Percentiles rank a stretch among this genome's conserved stretches.
These are phyloP conservation scores for Piloderma croceum DNA, from an alignment of 768 basidiomycete genomes.

Conservation along the genomic window DNA sequence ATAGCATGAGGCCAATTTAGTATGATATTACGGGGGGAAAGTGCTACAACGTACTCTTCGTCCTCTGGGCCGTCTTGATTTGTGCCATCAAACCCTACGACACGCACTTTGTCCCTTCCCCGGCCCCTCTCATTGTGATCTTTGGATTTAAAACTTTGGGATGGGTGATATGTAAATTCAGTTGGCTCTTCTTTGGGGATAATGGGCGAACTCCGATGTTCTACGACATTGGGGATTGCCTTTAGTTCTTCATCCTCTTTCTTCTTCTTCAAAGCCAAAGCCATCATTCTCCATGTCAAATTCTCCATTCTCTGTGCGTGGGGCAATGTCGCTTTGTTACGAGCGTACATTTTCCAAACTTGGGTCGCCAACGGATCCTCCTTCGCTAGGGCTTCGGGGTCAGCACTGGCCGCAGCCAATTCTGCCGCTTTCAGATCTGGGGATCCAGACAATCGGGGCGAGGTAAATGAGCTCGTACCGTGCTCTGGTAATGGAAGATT, in stretches of 20 bases:
- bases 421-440: slow-evolving; percentile 52
- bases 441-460: slow-evolving; percentile 62
- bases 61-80: slow-evolving; percentile 69
- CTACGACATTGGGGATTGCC: slow-evolving; percentile 8
- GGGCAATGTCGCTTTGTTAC: slow-evolving; percentile 82
- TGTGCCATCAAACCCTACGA: slow-evolving; percentile 75
- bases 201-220: neutral
- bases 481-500: slow-evolving; percentile 31
- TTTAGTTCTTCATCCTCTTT: slow-evolving; percentile 58
- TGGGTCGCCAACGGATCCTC: slow-evolving; percentile 92
- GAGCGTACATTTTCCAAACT: slow-evolving; percentile 95
- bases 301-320: slow-evolving; percentile 98
- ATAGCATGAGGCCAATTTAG: slow-evolving; percentile 16
- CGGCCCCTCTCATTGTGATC: too few species aligned
- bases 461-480: slow-evolving; percentile 52
- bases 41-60: slow-evolving; percentile 54
- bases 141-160: too few species aligned
- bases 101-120: slow-evolving; percentile 71
- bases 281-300: slow-evolving; percentile 98
- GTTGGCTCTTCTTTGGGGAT: slow-evolving; percentile 9
- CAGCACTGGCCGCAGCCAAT: slow-evolving; percentile 38
- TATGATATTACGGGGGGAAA: slow-evolving; percentile 6
- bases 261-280: slow-evolving; percentile 86
- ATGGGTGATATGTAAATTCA: slow-evolving; percentile 19
- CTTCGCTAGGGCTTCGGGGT: slow-evolving; percentile 63